Base-by-base conservation (phyloP, 2,329 filamentous ascomycete species). In the Gaeumannomyces sp. region DNA sequence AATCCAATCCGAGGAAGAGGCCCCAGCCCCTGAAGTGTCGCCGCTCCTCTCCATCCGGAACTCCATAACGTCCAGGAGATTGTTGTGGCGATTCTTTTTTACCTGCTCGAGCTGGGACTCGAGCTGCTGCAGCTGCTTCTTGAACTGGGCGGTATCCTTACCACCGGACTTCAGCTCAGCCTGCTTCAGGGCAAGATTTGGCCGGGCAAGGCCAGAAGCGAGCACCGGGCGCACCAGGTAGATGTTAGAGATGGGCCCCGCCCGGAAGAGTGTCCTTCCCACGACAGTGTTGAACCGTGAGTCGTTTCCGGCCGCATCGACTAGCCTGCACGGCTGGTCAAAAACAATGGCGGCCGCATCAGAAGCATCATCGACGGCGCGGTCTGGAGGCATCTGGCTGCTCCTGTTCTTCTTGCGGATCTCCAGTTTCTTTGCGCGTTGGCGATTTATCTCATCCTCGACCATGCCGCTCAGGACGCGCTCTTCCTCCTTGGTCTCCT, bases 61-160 rank as follows among this genome's bases (percentile, higher is more conserved):
- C 67, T 93, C 92, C 65, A 96, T 81, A 53, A 98, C 81, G 62
- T 90, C 87, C 59, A 95, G 83, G 16, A 98, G 78, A 71, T 93
- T 92, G 29, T 86, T 83, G 73, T 97, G 92, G 4, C 86, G 85
- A 56, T 95, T 79, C 69, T 84, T 85, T 74, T 91, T 95, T 63
- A 96, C 79, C 13, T 85, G 81, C 68, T 94, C 90, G 50, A 99
- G 81, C 66, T 90, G 85, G 57, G 85, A 84, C 74, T 97, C 93
- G 29, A 96, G 83, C 10, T 83, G 82, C 71, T 92, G 89, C 63
- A 97, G 81, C 67, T 90, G 85, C 73, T 90, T 89, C 72, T 93
- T 93, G 72, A 92, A 86, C 25, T 87, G 83, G 31, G 85, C 79
- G 1, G 80, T 74, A 61, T 90, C 87, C 62, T 84, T 84, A 4